Evolutionary conservation across 140 eudicot species (phyloP).

Genomic region (Flaveria floridana): DNA sequence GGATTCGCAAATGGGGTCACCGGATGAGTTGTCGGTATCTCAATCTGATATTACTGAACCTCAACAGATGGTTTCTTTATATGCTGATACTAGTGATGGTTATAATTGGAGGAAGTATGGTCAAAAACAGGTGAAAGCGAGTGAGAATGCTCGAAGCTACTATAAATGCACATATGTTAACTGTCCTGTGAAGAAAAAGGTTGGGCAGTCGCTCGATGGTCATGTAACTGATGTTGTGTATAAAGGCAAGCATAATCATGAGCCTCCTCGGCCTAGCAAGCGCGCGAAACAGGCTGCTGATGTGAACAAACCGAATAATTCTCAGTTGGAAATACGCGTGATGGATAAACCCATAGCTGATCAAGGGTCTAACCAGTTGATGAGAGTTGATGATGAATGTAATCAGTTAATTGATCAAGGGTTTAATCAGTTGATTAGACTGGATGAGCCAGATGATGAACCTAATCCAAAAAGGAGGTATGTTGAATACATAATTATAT

Average conservation of each 20-base stretch:
- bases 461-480: conserved; percentile 85
- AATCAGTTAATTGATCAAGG: conserved; percentile 16
- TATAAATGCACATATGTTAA: conserved; percentile 67
- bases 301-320: conserved; percentile 31
- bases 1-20: conserved; percentile 44
- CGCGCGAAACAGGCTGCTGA: conserved; percentile 53
- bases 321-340: conserved; percentile 19
- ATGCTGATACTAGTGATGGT: conserved; percentile 65
- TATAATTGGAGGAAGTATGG: conserved; percentile 98
- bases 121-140: conserved; percentile 88
- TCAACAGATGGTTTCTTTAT: conserved; percentile 34
- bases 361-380: conserved; percentile 31
- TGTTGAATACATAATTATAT: background rate
- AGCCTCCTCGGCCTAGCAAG: conserved; percentile 49
- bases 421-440: background rate
- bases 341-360: conserved; percentile 24
- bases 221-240: conserved; percentile 76
- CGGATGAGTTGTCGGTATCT: conserved; percentile 11
- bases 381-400: conserved; percentile 30
- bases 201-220: conserved; percentile 68
- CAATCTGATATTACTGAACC: conserved; percentile 41
- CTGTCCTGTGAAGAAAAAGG: conserved; percentile 87
- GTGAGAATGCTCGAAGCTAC: conserved; percentile 83
- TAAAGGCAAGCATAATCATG: conserved; percentile 88
- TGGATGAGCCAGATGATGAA: conserved; percentile 55